Evolutionary conservation across 768 basidiomycete species (phyloP).

Genomic region (Exidia glandulosa): DNA sequence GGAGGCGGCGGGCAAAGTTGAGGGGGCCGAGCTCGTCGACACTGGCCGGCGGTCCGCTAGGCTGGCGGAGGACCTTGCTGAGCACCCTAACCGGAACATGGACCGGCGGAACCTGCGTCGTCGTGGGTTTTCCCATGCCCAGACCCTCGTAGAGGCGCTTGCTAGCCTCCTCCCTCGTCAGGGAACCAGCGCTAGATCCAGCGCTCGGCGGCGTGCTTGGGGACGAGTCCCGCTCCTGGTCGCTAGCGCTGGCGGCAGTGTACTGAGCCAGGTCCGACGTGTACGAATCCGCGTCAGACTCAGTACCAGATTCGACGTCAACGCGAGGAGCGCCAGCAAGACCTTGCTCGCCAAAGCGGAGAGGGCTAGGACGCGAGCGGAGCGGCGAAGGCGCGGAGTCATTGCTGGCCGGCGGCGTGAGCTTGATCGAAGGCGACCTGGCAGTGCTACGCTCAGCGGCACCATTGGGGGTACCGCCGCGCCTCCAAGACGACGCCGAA

Average conservation of each 20-base stretch:
- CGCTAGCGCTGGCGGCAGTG: slow-evolving; percentile 1
- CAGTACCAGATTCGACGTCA: slow-evolving; percentile 45
- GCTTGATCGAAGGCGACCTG: slow-evolving; percentile 46
- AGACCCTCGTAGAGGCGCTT: slow-evolving; percentile 86
- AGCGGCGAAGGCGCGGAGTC: not conserved
- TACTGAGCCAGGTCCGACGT: slow-evolving; percentile 8
- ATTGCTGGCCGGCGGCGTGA: slow-evolving; percentile 65
- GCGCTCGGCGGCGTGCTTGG: slow-evolving; percentile 68
- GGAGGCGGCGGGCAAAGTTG: slow-evolving; percentile 80
- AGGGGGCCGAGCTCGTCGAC: slow-evolving; percentile 78
- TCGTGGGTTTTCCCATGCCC: slow-evolving; percentile 61
- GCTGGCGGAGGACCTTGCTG: slow-evolving; percentile 73
- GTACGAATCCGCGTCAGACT: slow-evolving; percentile 33
- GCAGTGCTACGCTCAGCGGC: slow-evolving; percentile 41
- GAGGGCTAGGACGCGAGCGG: not conserved
- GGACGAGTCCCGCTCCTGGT: slow-evolving; percentile 35
- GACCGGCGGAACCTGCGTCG: slow-evolving; percentile 1
- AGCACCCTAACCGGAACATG: slow-evolving; percentile 43
- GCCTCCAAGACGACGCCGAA: slow-evolving; percentile 69
- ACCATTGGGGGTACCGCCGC: slow-evolving; percentile 45
- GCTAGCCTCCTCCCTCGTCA: slow-evolving; percentile 74
- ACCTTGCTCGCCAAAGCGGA: slow-evolving; percentile 24
- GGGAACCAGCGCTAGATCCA: slow-evolving; percentile 50
- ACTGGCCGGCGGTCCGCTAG: slow-evolving; percentile 77
- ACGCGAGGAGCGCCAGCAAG: slow-evolving; percentile 33